Conservation (phyloP, 331 rosid species). For the Pyrus hybrid region DNA sequence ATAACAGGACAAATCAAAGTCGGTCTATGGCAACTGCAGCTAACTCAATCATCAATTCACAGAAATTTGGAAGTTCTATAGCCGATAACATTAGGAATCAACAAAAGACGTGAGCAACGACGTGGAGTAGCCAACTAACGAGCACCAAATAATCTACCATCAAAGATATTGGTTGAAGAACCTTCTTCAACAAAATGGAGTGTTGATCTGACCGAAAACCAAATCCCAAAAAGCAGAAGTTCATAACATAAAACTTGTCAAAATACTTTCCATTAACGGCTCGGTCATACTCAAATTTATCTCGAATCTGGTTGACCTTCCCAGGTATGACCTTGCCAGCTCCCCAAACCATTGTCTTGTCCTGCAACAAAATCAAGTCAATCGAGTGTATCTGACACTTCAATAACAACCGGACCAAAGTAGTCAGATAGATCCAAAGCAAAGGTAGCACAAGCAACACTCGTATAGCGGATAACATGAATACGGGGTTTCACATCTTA, state of each 20-base stretch:
- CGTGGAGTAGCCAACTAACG: not conserved
- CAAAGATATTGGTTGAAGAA: not conserved
- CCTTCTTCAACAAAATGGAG: not conserved
- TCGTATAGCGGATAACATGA: too few species aligned
- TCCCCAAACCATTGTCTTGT: conserved; percentile 31
- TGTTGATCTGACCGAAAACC: not conserved
- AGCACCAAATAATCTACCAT: not conserved
- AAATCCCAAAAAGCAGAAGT: not conserved
- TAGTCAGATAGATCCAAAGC: too few species aligned
- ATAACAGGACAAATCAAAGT: too few species aligned
- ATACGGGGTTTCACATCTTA: too few species aligned
- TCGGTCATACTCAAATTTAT: conserved; percentile 89
- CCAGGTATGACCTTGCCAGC: conserved; percentile 45
- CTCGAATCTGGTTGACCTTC: conserved; percentile 73
- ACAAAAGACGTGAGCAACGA: too few species aligned
- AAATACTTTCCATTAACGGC: conserved; percentile 43
- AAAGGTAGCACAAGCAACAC: not conserved
- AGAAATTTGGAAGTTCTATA: too few species aligned
- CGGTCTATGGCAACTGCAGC: too few species aligned
- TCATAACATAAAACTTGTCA: not conserved
- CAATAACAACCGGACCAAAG: not conserved
- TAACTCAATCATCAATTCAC: too few species aligned
- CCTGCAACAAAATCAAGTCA: conserved; percentile 45
- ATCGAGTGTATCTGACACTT: not conserved
- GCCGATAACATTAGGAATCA: too few species aligned